phyloP scores from a whole-genome alignment of 73 alveolate genomes.

The Paramecium primaurelia region DNA sequence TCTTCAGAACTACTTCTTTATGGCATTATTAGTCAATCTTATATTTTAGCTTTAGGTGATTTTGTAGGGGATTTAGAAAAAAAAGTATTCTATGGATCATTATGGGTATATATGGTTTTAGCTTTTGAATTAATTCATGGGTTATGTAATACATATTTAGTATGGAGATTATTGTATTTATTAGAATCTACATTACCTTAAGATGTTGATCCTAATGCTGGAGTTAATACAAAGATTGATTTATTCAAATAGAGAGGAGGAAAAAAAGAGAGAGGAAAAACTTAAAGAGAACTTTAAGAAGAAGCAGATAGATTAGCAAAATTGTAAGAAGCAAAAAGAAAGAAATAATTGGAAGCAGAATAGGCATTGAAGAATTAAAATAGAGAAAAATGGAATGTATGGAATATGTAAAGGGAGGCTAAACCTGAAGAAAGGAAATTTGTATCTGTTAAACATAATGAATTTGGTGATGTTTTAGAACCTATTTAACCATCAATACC shows the following conservation, averaged over 20 bases:
- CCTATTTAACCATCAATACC: neutral
- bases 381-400: slow-evolving; percentile 51
- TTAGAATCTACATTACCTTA: neutral
- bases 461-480: neutral
- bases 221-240: neutral
- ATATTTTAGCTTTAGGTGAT: neutral
- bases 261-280: neutral
- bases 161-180: slow-evolving; percentile 18
- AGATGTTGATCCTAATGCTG: slow-evolving; percentile 27
- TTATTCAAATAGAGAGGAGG: neutral
- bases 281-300: neutral
- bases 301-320: neutral
- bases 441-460: slow-evolving; percentile 19
- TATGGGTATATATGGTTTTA: neutral
- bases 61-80: slow-evolving; percentile 30
- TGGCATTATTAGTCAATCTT: neutral
- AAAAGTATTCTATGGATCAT: slow-evolving; percentile 6
- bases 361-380: neutral
- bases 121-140: neutral
- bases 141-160: neutral
- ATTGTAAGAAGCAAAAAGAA: neutral
- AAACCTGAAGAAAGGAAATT: slow-evolving; percentile 16
- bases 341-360: neutral
- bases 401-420: slow-evolving; percentile 44
- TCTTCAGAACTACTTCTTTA: neutral